These are phyloP conservation scores for Morella rubra DNA, from an alignment of 306 rosid genomes.

Conservation along the genomic window DNA sequence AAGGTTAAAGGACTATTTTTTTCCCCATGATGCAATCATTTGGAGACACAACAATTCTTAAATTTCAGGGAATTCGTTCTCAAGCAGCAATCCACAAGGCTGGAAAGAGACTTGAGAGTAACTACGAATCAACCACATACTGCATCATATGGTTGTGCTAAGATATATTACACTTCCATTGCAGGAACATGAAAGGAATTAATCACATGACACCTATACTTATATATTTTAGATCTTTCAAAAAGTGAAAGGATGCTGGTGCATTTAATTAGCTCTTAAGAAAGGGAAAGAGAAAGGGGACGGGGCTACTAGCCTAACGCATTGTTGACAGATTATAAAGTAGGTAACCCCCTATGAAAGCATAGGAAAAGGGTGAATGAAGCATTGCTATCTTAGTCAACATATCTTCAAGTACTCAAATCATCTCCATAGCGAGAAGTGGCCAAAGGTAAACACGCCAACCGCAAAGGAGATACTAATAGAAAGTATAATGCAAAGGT, in stretches of 20 bases:
- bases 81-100: neutral
- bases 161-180: neutral
- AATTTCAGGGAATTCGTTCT: neutral
- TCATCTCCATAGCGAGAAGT: neutral
- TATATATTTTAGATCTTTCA: neutral
- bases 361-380: neutral
- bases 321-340: neutral
- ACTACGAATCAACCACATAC: neutral
- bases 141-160: neutral
- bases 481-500: constrained; percentile 13
- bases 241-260: neutral
- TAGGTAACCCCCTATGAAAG: neutral
- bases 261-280: neutral
- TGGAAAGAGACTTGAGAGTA: neutral
- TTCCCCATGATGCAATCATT: neutral
- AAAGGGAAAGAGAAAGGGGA: neutral
- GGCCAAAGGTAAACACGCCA: constrained; percentile 4
- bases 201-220: neutral
- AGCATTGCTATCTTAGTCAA: neutral
- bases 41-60: neutral
- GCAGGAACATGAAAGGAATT: neutral
- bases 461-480: constrained; percentile 1
- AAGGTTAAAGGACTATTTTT: neutral
- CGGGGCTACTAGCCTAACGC: neutral
- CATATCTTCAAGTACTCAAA: neutral